Conservation (phyloP, 2,329 filamentous ascomycete genomes). For the Diplodia seriata region DNA sequence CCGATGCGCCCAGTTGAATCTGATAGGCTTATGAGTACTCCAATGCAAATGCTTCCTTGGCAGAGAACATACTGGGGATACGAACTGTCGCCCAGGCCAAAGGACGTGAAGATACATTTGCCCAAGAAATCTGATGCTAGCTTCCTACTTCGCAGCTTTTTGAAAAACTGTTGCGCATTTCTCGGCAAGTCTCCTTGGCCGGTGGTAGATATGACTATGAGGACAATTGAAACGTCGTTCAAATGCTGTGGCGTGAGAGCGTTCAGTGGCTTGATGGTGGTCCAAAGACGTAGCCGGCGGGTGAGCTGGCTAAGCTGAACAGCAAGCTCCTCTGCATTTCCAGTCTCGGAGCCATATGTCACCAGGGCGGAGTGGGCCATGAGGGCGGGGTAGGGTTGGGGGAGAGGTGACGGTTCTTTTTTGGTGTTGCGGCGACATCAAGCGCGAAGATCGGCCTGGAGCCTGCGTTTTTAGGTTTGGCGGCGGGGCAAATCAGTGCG, state of each 20-base stretch:
- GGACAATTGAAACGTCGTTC: conserved; percentile 60
- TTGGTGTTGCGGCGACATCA: conserved; percentile 22
- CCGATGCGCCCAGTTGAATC: conserved; percentile 90
- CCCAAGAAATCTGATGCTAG: conserved; percentile 73
- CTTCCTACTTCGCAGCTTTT: conserved; percentile 77
- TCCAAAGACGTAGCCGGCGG: conserved; percentile 79
- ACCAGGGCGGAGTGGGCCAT: conserved; percentile 63
- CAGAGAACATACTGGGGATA: conserved; percentile 76
- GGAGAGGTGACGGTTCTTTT: conserved; percentile 15
- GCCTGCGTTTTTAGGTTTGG: conserved; percentile 28
- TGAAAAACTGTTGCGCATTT: conserved; percentile 86
- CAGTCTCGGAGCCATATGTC: conserved; percentile 93
- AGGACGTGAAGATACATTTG: conserved; percentile 77
- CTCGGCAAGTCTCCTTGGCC: conserved; percentile 92
- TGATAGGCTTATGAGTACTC: conserved; percentile 45
- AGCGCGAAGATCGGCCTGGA: conserved; percentile 23
- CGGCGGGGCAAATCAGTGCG: conserved; percentile 21
- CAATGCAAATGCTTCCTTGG: neutral
- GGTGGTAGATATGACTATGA: conserved; percentile 89
- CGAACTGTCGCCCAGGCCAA: conserved; percentile 92
- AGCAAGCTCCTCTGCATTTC: conserved; percentile 90
- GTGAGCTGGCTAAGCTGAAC: conserved; percentile 78
- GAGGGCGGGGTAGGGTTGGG: neutral
- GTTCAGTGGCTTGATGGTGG: conserved; percentile 78
- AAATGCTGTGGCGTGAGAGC: conserved; percentile 70